Evolutionary conservation across 169 alveolate genomes (phyloP).

Genomic region (Condylostoma magnum): DNA sequence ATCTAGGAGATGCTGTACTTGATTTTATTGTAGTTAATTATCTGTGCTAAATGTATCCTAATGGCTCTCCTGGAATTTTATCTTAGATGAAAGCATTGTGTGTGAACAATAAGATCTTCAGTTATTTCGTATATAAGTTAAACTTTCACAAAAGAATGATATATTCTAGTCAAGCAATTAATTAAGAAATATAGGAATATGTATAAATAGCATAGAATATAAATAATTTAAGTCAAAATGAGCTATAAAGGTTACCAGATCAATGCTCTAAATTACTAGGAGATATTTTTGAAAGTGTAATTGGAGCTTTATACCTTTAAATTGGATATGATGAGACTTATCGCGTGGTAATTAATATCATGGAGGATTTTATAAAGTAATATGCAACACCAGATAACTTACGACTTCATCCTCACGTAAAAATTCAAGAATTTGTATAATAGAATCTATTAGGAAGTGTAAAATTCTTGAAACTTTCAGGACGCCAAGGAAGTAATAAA

Average conservation of each 20-base stretch:
- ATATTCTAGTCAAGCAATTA: neutral
- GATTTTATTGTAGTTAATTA: slow-evolving; percentile 38
- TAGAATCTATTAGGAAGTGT: too few relatives aligned
- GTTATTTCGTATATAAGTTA: neutral
- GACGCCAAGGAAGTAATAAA: too few relatives aligned
- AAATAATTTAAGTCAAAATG: neutral
- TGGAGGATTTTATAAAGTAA: too few relatives aligned
- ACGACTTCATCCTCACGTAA: too few relatives aligned
- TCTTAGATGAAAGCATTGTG: slow-evolving; percentile 6
- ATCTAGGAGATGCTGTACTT: slow-evolving; percentile 43
- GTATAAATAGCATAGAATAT: neutral
- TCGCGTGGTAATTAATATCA: too few relatives aligned
- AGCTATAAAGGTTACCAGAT: neutral
- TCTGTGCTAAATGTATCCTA: slow-evolving; percentile 11
- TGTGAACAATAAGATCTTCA: slow-evolving; percentile 2
- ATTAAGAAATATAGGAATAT: neutral
- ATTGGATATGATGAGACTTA: too few relatives aligned
- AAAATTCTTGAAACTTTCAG: too few relatives aligned
- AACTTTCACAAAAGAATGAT: neutral
- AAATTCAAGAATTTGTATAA: too few relatives aligned
- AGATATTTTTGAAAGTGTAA: slow-evolving; percentile 13
- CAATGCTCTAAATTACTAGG: slow-evolving; percentile 12
- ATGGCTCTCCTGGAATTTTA: slow-evolving; percentile 18
- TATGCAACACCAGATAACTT: too few relatives aligned
- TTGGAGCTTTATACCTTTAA: slow-evolving; percentile 21